Percentiles rank a stretch among this genome's conserved stretches.
These are phyloP conservation scores for Zopfia rhizophila DNA, from an alignment of 2,329 filamentous ascomycete genomes.

Conservation along the genomic window DNA sequence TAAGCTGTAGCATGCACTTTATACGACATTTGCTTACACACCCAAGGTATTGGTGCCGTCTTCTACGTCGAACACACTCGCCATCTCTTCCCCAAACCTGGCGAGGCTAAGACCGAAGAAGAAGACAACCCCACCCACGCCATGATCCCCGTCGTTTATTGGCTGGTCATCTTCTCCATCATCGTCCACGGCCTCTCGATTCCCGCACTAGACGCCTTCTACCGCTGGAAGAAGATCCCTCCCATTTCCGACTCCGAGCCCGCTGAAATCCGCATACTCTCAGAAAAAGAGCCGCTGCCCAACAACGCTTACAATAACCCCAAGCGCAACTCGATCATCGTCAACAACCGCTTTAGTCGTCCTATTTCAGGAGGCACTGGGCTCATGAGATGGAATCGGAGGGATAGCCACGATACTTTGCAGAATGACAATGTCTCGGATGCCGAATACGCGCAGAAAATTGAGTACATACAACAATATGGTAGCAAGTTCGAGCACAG, in stretches of 20 bases:
- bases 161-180: conserved; percentile 59
- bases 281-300: conserved; percentile 49
- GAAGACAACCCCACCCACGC: conserved; percentile 54
- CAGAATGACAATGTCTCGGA: no score
- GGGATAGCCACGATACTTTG: no score
- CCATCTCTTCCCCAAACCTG: conserved; percentile 55
- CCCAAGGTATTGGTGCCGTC: conserved; percentile 55
- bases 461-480: no score
- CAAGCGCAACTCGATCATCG: conserved; percentile 46
- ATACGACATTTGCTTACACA: not conserved
- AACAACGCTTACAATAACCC: conserved; percentile 54
- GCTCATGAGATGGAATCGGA: no score
- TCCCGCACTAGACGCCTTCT: conserved; percentile 55
- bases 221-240: conserved; percentile 51
- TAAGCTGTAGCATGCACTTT: conserved; percentile 25
- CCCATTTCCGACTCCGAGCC: conserved; percentile 54
- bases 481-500: no score
- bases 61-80: conserved; percentile 60
- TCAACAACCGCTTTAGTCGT: conserved; percentile 61
- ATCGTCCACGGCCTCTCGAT: conserved; percentile 62
- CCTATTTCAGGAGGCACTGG: no score
- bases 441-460: no score
- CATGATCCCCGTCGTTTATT: conserved; percentile 60
- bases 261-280: conserved; percentile 52
- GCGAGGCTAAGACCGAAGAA: conserved; percentile 50